These are phyloP conservation scores for Xerocomellus dryophilus DNA, from an alignment of 768 basidiomycete species.

Conservation along the genomic window DNA sequence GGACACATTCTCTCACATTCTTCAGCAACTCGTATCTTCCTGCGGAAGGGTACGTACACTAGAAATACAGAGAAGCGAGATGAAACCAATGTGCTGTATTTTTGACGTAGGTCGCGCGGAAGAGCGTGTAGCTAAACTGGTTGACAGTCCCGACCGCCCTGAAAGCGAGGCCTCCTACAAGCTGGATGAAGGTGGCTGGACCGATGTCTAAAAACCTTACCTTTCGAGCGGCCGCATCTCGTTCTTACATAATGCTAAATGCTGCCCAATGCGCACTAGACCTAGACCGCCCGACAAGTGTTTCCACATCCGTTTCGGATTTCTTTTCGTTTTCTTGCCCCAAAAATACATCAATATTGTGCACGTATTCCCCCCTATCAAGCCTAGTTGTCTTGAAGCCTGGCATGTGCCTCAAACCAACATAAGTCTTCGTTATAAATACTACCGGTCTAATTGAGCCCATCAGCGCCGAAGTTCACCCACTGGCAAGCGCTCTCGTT, in stretches of 20 bases:
- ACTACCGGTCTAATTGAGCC: too few species aligned
- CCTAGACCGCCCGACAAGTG: neutral
- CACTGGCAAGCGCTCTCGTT: too few species aligned
- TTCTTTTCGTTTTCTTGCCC: neutral
- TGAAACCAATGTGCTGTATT: neutral
- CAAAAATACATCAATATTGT: neutral
- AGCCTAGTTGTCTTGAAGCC: neutral
- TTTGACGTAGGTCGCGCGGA: conserved; percentile 70
- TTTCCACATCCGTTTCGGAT: neutral
- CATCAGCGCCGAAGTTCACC: too few species aligned
- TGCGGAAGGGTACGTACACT: conserved; percentile 68
- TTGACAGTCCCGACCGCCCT: conserved; percentile 85
- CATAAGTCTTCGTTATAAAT: neutral
- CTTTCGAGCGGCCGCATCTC: neutral
- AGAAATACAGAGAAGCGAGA: neutral
- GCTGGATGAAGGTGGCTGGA: conserved; percentile 88
- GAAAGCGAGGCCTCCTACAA: conserved; percentile 93
- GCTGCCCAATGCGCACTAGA: neutral
- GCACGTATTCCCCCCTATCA: neutral
- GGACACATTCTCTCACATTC: conserved; percentile 86
- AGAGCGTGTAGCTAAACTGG: conserved; percentile 86
- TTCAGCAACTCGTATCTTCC: conserved; percentile 82
- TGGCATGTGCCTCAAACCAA: neutral
- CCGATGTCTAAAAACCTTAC: conserved; percentile 58
- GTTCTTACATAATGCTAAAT: neutral